Base-by-base conservation (phyloP, 495 filamentous ascomycete species). In the Lasiosphaeriaceae sp. region DNA sequence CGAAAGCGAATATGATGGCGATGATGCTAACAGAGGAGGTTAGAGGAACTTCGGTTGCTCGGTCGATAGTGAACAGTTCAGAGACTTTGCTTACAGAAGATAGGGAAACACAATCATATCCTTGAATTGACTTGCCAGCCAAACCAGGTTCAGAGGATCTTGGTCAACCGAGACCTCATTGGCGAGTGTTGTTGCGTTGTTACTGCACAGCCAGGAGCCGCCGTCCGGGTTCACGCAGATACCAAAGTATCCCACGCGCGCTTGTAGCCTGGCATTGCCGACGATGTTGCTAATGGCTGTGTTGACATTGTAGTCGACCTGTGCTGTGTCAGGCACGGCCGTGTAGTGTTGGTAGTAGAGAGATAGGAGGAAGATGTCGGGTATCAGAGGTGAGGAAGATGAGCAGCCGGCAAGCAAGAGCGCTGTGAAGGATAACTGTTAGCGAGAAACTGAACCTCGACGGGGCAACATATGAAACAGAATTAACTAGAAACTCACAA, bases 71-170 rank as follows among this genome's bases (percentile, higher is more conserved):
- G 14, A 52, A n/a, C n/a, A n/a, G n/a, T n/a, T n/a, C n/a, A n/a
- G n/a, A n/a, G n/a, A n/a, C n/a, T n/a, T n/a, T n/a, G n/a, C n/a
- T n/a, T 66, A 86, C 82, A 92, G 77, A 3, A 92, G 71, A 65
- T 90, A 90, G 22, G 87, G 86, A 64, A 91, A 92, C 16, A 92
- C 86, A 65, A 91, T 87, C 74, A 83, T 86, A 71, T 90, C 86
- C 67, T 89, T 89, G 74, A 90, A 92, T 59, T 88, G 88, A 58
- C 80, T 80, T 2, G 86, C 86, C 24, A 90, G 77, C 89, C 88
- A 91, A 61, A 92, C 85, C 58, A 92, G 73, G 68, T 92, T 92
- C 55, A 90, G 71, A 19, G 88, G 88, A 71, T 92, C 88, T 63
- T 91, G 84, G 48, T 89, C 84, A 16, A 88, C 74, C 22, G 71